These are phyloP conservation scores for Omphalotus guepiniiformis DNA, from an alignment of 768 basidiomycete species.

Conservation along the genomic window DNA sequence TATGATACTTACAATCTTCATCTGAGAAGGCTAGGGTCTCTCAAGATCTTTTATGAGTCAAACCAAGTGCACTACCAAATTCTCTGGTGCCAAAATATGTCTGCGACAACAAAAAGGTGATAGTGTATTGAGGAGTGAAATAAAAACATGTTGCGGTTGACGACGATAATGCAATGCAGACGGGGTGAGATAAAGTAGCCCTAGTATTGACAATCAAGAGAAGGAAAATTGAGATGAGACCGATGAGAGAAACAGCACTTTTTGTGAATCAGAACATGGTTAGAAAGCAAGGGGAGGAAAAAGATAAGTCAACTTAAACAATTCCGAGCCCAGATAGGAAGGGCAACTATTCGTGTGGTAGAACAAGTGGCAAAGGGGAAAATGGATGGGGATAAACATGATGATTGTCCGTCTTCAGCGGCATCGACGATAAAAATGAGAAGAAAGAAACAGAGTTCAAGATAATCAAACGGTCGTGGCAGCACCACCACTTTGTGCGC, in stretches of 20 bases:
- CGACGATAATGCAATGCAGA: constrained; percentile 26
- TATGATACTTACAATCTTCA: too few relatives aligned
- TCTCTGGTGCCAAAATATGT: too few relatives aligned
- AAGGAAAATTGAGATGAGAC: constrained; percentile 31
- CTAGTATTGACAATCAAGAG: constrained; percentile 33
- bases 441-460: constrained; percentile 14
- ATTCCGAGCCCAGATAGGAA: too few relatives aligned
- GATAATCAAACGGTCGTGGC: constrained; percentile 30
- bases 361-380: constrained; percentile 7
- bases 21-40: too few relatives aligned
- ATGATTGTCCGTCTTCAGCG: constrained; percentile 6
- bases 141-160: constrained; percentile 41
- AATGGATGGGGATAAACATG: constrained; percentile 4
- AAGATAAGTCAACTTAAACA: constrained; percentile 11
- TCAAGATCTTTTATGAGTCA: too few relatives aligned
- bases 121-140: constrained; percentile 36
- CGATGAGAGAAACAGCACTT: constrained; percentile 22
- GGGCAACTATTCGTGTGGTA: too few relatives aligned
- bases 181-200: constrained; percentile 38
- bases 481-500: constrained; percentile 33
- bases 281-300: constrained; percentile 8
- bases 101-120: too few relatives aligned
- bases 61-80: too few relatives aligned
- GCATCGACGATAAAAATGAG: constrained; percentile 12
- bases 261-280: neutral